Percentiles rank a stretch among this genome's conserved stretches.
These are phyloP conservation scores for Podila minutissima DNA, from an alignment of 192 early-diverging fungal genomes.

Conservation along the genomic window DNA sequence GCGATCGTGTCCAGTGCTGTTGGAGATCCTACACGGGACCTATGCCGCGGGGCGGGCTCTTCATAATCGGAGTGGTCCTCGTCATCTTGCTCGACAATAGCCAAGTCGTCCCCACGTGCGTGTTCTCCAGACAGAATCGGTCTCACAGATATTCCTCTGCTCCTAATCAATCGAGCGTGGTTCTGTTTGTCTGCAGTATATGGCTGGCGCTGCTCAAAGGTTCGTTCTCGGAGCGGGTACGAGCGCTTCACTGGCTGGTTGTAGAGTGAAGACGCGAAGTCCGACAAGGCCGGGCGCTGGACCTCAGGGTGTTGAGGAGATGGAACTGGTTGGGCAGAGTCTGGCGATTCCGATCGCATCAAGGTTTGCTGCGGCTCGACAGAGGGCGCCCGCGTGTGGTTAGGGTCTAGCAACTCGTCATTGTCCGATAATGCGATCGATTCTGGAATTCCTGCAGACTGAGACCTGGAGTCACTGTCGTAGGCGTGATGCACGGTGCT, in stretches of 20 bases:
- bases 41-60: neutral
- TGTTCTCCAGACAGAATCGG: neutral
- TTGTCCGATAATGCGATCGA: too few species aligned
- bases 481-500: too few species aligned
- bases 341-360: too few species aligned
- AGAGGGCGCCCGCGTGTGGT: too few species aligned
- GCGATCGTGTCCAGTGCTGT: neutral
- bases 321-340: neutral
- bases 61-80: conserved; percentile 29
- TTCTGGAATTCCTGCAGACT: too few species aligned
- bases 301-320: too few species aligned
- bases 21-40: neutral
- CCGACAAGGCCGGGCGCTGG: neutral
- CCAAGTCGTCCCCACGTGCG: neutral
- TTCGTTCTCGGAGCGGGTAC: conserved; percentile 26
- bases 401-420: too few species aligned
- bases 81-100: conserved; percentile 8
- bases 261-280: neutral
- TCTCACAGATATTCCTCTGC: neutral
- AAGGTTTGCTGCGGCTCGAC: too few species aligned
- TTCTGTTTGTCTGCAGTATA: conserved; percentile 39
- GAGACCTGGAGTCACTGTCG: too few species aligned
- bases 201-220: conserved; percentile 25
- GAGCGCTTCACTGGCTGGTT: neutral
- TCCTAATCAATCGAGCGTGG: conserved; percentile 23